Conservation (phyloP, 345 rosid species). For the Carallia brachiata region DNA sequence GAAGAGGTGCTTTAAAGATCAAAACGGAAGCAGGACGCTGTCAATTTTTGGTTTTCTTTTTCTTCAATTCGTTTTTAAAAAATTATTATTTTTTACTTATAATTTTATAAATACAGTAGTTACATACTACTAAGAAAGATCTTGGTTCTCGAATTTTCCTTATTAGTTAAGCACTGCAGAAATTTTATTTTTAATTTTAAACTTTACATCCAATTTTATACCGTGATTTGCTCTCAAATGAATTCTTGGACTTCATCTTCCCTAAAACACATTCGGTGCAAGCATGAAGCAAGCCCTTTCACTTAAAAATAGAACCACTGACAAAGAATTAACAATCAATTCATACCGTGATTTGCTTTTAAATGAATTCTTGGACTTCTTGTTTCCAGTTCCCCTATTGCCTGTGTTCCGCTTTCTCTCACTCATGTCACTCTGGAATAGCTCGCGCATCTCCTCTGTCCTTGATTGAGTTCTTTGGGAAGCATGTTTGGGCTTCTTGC, state of each 20-base stretch:
- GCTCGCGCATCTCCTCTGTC: conserved; percentile 71
- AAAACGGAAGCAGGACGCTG: too few relatives aligned
- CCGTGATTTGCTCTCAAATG: neutral
- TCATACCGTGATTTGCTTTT: conserved; percentile 91
- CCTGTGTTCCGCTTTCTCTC: conserved; percentile 61
- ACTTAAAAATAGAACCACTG: neutral
- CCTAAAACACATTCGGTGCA: neutral
- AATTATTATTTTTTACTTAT: too few relatives aligned
- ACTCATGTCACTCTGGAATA: conserved; percentile 81
- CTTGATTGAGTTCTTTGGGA: conserved; percentile 53
- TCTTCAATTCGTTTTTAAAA: too few relatives aligned
- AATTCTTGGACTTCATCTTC: neutral
- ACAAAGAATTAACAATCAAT: neutral
- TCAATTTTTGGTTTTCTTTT: too few relatives aligned
- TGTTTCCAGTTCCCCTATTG: conserved; percentile 35
- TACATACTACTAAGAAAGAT: too few relatives aligned
- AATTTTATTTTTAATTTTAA: too few relatives aligned
- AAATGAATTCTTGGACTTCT: conserved; percentile 67
- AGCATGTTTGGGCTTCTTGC: conserved; percentile 44
- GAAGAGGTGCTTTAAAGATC: too few relatives aligned
- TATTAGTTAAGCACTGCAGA: too few relatives aligned
- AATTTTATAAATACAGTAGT: too few relatives aligned
- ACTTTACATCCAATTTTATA: neutral
- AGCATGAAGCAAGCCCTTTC: neutral
- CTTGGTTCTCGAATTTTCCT: too few relatives aligned